phyloP scores from a whole-genome alignment of 73 alveolate species.

The Tetrahymena malaccensis region DNA sequence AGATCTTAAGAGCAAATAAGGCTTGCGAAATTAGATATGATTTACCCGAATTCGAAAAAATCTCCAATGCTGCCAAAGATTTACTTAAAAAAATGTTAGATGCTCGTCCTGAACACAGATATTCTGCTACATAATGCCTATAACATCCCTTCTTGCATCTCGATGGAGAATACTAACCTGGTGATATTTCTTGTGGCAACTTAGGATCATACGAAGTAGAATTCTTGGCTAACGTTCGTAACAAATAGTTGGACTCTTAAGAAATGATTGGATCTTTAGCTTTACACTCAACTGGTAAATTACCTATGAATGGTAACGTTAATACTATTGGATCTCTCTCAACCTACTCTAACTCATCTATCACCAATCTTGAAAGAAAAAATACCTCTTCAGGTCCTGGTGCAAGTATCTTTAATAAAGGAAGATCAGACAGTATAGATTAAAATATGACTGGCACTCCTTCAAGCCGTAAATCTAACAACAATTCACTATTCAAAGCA shows the following conservation, averaged over 20 bases:
- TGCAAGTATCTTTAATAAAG: neutral
- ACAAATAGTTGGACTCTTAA: slow-evolving; percentile 1
- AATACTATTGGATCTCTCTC: slow-evolving; percentile 31
- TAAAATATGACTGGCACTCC: neutral
- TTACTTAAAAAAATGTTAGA: slow-evolving; percentile 21
- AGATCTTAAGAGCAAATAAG: neutral
- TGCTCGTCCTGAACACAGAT: slow-evolving; percentile 4
- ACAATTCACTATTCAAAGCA: neutral
- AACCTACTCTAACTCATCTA: slow-evolving; percentile 17
- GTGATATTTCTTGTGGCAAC: neutral
- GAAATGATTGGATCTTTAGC: slow-evolving; percentile 27
- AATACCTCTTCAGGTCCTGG: neutral
- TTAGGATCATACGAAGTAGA: slow-evolving; percentile 28
- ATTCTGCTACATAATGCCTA: slow-evolving; percentile 17
- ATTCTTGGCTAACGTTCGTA: slow-evolving; percentile 5
- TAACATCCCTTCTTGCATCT: slow-evolving; percentile 19
- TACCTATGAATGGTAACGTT: slow-evolving; percentile 31
- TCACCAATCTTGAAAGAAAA: slow-evolving; percentile 12
- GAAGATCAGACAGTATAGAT: neutral
- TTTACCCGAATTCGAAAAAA: slow-evolving; percentile 10
- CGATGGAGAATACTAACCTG: slow-evolving; percentile 3
- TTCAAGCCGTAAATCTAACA: neutral
- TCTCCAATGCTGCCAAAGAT: neutral
- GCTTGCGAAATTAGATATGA: neutral
- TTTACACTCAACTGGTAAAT: slow-evolving; percentile 18